Evolutionary conservation across 768 basidiomycete genomes (phyloP), one percentile per base, ranked within the genome.

Genomic region (Butyriboletus loyo): DNA sequence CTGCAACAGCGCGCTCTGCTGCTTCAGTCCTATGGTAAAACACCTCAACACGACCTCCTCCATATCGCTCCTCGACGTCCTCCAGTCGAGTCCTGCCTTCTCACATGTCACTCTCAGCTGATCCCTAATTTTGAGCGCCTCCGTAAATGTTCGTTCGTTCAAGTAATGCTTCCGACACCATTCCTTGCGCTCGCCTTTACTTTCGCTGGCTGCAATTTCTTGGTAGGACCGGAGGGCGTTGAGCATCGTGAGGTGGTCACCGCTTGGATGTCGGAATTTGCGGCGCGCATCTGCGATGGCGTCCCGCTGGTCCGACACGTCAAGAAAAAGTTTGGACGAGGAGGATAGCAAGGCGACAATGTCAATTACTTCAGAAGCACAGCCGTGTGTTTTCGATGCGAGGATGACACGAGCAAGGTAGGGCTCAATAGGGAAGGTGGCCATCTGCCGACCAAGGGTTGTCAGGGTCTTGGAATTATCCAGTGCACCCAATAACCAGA

Each of bases 351-450:
- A 69, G 10, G 94, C 86, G 55, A 98, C 75, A 60, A 98, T 87
- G 60, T 89, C 84, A 58, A 98, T 75, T 35, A 96, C 77, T 68
- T 96, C 92, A 17, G 74, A 64, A 0, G 87, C 82, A 72, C 92
- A 98, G 2, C 78, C 80, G 48, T 85, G 73, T 19, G 80, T 77
- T 62, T 82, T 79, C 1, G 96, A 89, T 14, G 89, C 87, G 48
- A 98, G 73, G 30, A 98, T 72, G 37, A 87, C 80, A 28, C 92
- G 84, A 0, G 94, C 83, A 49, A 85, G 80, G 30, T 82, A 73
- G 1, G 96, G 93, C 59, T 98, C 93, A n/a, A 97, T 80, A 3
- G 97, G 97, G 64, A 95, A 92, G n/a, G 75, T 64, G 4, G 93
- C 86, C 90, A 99, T 98, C 55, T 84, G 73, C 5, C 83, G 81